These are phyloP conservation scores for Penicillium crustosum DNA, from an alignment of 2,329 filamentous ascomycete genomes.

Conservation along the genomic window DNA sequence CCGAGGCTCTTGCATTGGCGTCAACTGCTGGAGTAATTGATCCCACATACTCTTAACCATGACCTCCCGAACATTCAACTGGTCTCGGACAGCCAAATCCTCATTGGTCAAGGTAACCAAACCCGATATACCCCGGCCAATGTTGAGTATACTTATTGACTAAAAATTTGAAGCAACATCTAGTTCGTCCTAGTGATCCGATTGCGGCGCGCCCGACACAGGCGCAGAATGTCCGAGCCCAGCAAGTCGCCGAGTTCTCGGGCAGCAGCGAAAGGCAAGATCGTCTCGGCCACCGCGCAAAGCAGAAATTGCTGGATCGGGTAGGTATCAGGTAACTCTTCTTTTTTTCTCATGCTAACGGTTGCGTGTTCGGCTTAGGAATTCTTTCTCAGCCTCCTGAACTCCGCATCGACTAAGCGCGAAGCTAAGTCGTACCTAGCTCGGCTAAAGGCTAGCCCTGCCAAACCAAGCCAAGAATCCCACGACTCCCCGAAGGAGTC, in stretches of 20 bases:
- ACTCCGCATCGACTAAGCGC: conserved; percentile 85
- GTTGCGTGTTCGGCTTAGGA: conserved; percentile 56
- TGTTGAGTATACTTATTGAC: conserved; percentile 12
- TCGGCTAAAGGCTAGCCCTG: conserved; percentile 64
- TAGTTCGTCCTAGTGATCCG: conserved; percentile 19
- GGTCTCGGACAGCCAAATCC: conserved; percentile 33
- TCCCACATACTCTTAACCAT: conserved; percentile 27
- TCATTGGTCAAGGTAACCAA: conserved; percentile 30
- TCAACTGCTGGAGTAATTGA: conserved; percentile 8
- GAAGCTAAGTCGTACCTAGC: conserved; percentile 91
- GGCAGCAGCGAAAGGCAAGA: conserved; percentile 29
- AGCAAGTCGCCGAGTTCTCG: conserved; percentile 35
- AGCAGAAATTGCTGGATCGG: conserved; percentile 47
- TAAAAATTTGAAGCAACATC: conserved; percentile 20
- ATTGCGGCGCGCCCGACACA: conserved; percentile 11
- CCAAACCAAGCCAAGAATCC: conserved; percentile 36
- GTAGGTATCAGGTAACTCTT: conserved; percentile 23
- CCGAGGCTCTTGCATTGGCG: not conserved
- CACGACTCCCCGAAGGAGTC: conserved; percentile 24
- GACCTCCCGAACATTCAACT: conserved; percentile 36
- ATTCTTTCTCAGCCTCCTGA: conserved; percentile 81
- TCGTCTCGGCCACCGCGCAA: conserved; percentile 41
- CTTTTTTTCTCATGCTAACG: conserved; percentile 1
- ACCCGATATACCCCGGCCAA: not conserved
- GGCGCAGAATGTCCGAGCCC: conserved; percentile 21